phyloP scores from a whole-genome alignment of 805 yeast species.

The Torulaspora maleeae region DNA sequence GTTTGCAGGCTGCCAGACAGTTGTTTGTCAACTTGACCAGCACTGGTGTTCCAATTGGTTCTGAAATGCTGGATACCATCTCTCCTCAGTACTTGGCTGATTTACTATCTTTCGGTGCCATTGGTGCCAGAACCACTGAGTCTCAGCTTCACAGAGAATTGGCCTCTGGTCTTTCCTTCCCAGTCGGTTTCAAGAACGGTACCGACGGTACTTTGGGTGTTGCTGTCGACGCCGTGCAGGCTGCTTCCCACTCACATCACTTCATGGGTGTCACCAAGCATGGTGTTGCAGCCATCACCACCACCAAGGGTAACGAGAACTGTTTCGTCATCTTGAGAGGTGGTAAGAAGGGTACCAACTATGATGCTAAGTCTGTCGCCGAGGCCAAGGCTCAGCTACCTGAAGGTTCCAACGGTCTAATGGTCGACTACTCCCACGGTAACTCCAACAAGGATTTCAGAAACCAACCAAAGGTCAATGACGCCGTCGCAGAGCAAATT shows the following conservation, averaged over 20 bases:
- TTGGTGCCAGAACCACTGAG: slow-evolving; percentile 98
- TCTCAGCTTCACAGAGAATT: slow-evolving; percentile 96
- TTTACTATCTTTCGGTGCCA: slow-evolving; percentile 89
- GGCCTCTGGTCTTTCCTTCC: slow-evolving; percentile 97
- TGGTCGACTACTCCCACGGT: slow-evolving; percentile 99
- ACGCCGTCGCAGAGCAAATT: slow-evolving; percentile 75
- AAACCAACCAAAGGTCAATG: slow-evolving; percentile 92
- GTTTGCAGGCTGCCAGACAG: slow-evolving; percentile 80
- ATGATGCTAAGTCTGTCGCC: slow-evolving; percentile 71
- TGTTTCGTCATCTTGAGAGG: slow-evolving; percentile 95
- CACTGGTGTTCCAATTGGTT: slow-evolving; percentile 84
- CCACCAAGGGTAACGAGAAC: slow-evolving; percentile 92
- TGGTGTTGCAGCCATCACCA: slow-evolving; percentile 93
- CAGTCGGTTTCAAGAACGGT: slow-evolving; percentile 97
- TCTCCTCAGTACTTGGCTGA: slow-evolving; percentile 95
- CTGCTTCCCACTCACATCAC: slow-evolving; percentile 90
- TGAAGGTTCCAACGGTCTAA: slow-evolving; percentile 46
- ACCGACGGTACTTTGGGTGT: slow-evolving; percentile 93
- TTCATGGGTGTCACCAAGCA: slow-evolving; percentile 97
- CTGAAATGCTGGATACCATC: slow-evolving; percentile 97
- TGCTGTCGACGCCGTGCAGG: slow-evolving; percentile 89
- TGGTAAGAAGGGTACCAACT: slow-evolving; percentile 91
- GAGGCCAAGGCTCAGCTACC: slow-evolving; percentile 65
- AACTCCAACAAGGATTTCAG: slow-evolving; percentile 90
- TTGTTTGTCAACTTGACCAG: slow-evolving; percentile 77